Conservation (phyloP, 192 early-diverging fungal genomes). For the Pecoramyces ruminantium region DNA sequence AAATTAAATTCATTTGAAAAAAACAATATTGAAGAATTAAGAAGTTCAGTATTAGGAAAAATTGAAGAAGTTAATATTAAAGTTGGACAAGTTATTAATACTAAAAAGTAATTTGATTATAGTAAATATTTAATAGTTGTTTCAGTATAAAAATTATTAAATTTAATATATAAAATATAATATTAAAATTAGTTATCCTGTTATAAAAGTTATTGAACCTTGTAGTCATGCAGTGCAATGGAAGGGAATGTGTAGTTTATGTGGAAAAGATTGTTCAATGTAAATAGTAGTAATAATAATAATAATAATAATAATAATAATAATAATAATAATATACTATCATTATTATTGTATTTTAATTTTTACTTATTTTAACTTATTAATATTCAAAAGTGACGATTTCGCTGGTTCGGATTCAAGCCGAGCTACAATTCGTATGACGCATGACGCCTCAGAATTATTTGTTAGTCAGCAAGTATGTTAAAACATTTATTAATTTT, state of each 20-base stretch:
- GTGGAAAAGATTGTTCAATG: slow-evolving; percentile 51
- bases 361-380: no score
- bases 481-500: not conserved
- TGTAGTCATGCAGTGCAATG: slow-evolving; percentile 63
- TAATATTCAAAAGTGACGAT: slow-evolving; percentile 1
- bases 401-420: slow-evolving; percentile 24
- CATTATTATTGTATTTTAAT: no score
- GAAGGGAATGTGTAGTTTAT: slow-evolving; percentile 62
- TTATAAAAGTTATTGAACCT: slow-evolving; percentile 13
- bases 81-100: not conserved
- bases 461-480: slow-evolving; percentile 39
- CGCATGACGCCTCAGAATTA: slow-evolving; percentile 52
- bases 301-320: no score
- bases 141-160: no score
- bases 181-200: no score
- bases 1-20: not conserved
- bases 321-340: no score
- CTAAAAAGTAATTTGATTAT: not conserved
- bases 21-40: not conserved
- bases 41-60: not conserved
- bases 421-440: slow-evolving; percentile 58
- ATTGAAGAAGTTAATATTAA: not conserved
- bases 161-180: no score
- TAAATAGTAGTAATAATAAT: no score
- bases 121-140: no score